Conservation (phyloP, 1,284 basidiomycete species). For the Agroathelia rolfsii region DNA sequence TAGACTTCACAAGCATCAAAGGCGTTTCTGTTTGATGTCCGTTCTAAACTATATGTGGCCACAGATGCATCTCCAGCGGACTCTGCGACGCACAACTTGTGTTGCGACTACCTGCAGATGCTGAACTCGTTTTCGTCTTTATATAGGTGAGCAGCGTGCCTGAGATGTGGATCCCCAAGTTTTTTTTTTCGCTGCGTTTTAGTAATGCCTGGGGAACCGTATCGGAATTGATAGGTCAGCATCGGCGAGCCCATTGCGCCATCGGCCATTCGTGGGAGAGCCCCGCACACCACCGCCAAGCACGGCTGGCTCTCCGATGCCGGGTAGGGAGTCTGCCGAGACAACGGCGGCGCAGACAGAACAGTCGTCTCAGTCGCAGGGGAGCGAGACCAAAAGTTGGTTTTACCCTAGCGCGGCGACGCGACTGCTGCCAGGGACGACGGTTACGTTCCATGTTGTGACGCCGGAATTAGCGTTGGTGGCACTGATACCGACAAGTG, state of each 20-base stretch:
- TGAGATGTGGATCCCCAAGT: neutral
- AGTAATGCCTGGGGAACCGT: too few species aligned
- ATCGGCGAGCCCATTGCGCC: slow-evolving; percentile 17
- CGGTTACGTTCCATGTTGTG: slow-evolving; percentile 81
- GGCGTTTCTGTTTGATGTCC: slow-evolving; percentile 86
- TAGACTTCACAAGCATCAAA: slow-evolving; percentile 88
- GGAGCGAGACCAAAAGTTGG: slow-evolving; percentile 14
- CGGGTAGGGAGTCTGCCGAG: neutral
- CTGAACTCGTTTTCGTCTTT: slow-evolving; percentile 78
- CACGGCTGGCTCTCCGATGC: slow-evolving; percentile 6
- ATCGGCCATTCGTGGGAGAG: slow-evolving; percentile 8
- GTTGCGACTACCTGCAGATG: slow-evolving; percentile 86
- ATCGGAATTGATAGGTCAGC: slow-evolving; percentile 16
- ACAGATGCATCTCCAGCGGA: slow-evolving; percentile 92
- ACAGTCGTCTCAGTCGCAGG: slow-evolving; percentile 8
- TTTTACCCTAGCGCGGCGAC: slow-evolving; percentile 32
- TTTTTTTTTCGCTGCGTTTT: too few species aligned
- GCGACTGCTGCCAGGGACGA: slow-evolving; percentile 58
- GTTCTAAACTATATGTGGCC: slow-evolving; percentile 81
- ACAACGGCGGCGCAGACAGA: slow-evolving; percentile 9
- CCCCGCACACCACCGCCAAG: slow-evolving; percentile 6
- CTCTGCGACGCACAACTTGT: slow-evolving; percentile 77
- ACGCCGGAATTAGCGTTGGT: slow-evolving; percentile 76
- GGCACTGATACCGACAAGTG: slow-evolving; percentile 69
- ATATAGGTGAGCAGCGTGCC: slow-evolving; percentile 53